Percentiles rank a stretch among this genome's conserved stretches.
Evolutionary conservation across 345 rosid species (phyloP).

Genomic region (Euphorbia peplus): DNA sequence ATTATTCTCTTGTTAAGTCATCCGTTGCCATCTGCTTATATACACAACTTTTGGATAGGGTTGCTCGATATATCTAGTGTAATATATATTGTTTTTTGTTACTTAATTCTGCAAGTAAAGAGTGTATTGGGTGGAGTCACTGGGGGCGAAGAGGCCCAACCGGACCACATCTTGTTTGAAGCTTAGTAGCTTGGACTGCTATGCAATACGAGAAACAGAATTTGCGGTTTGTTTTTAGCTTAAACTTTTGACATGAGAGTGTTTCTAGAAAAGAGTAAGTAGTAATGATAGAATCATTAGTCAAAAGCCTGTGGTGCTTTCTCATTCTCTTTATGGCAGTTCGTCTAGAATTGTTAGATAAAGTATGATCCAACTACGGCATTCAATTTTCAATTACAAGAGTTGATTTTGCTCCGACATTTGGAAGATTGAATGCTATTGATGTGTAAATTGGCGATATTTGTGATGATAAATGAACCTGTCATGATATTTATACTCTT

Average conservation of each 20-base stretch:
- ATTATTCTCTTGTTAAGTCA: neutral
- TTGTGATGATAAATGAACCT: neutral
- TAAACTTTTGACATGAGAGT: neutral
- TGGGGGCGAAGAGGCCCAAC: neutral
- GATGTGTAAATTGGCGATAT: too few species aligned
- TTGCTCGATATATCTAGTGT: neutral
- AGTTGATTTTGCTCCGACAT: neutral
- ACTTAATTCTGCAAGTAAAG: neutral
- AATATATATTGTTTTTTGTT: neutral
- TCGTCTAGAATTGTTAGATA: neutral
- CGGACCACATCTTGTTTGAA: neutral
- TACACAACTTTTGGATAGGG: neutral
- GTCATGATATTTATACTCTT: slow-evolving; percentile 4
- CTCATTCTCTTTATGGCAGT: neutral
- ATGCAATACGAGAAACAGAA: neutral
- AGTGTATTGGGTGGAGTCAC: neutral
- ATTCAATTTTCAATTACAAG: neutral
- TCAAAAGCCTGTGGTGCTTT: neutral
- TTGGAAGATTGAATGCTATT: neutral
- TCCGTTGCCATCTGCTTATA: neutral
- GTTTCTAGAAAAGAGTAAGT: neutral
- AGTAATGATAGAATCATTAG: neutral
- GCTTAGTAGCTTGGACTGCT: neutral
- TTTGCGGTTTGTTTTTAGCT: neutral
- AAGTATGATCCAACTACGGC: neutral